A percentile compares a stretch with the other conserved stretches of the same genome.
Evolutionary conservation across 176 grass and related monocot genomes (phyloP).

Genomic region (Elymus sibiricus): DNA sequence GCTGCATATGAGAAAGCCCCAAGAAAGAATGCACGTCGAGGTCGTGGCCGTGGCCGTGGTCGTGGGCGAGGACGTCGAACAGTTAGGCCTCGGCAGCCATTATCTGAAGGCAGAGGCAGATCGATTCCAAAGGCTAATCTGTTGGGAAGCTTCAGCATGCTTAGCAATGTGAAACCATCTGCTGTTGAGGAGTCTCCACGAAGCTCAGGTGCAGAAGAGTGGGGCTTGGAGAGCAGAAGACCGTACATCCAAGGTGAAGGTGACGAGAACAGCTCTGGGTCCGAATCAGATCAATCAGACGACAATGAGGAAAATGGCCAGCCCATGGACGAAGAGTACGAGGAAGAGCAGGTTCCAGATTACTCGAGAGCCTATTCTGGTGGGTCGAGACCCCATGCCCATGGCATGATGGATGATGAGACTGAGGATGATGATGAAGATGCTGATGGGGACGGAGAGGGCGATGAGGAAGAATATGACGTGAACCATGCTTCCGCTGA

Average conservation of each 20-base stretch:
- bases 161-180: conserved; percentile 52
- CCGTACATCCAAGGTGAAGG: conserved; percentile 52
- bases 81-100: conserved; percentile 72
- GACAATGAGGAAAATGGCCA: conserved; percentile 63
- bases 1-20: conserved; percentile 37
- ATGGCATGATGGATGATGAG: conserved; percentile 51
- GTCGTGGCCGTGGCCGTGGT: conserved; percentile 61
- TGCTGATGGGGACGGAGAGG: conserved; percentile 35
- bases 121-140: conserved; percentile 71
- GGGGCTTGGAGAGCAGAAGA: conserved; percentile 50
- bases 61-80: conserved; percentile 72
- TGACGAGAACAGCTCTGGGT: conserved; percentile 55
- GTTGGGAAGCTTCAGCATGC: conserved; percentile 82
- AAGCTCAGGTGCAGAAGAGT: conserved; percentile 85
- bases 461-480: conserved; percentile 47
- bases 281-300: conserved; percentile 45
- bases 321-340: conserved; percentile 63
- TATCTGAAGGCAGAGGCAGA: conserved; percentile 50
- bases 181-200: conserved; percentile 51
- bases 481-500: conserved; percentile 34
- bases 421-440: conserved; percentile 56
- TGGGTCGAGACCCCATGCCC: conserved; percentile 28
- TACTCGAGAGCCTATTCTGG: conserved; percentile 44
- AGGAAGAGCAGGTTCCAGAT: conserved; percentile 41
- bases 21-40: conserved; percentile 61